Evolutionary conservation across 805 yeast genomes (phyloP).

Genomic region (Schizosaccharomyces osmophilus): DNA sequence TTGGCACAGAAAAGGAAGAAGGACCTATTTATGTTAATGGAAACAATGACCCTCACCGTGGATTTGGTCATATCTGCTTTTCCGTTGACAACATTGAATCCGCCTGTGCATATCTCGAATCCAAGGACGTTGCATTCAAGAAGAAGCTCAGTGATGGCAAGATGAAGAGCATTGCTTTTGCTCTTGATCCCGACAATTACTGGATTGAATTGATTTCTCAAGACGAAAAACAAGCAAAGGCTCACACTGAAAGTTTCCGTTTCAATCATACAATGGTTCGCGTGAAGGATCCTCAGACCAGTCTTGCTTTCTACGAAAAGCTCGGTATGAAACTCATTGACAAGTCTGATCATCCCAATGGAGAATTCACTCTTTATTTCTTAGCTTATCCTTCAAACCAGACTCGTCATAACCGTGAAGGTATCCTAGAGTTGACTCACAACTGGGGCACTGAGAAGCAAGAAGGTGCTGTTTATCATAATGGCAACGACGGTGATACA

Average conservation of each 20-base stretch:
- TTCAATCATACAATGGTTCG: constrained; percentile 24
- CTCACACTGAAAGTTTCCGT: constrained; percentile 18
- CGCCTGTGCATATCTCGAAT: constrained; percentile 33
- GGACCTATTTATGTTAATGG: constrained; percentile 33
- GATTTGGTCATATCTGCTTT: constrained; percentile 84
- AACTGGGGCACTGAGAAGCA: constrained; percentile 89
- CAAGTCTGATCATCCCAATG: constrained; percentile 31
- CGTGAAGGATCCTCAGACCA: constrained; percentile 55
- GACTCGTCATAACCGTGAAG: constrained; percentile 13
- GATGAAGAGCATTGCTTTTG: constrained; percentile 79
- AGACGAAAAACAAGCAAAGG: constrained; percentile 25
- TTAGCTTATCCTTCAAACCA: constrained; percentile 37
- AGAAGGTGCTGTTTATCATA: constrained; percentile 41
- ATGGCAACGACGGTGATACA: constrained; percentile 44
- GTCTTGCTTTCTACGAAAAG: constrained; percentile 58
- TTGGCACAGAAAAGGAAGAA: constrained; percentile 32
- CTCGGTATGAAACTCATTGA: constrained; percentile 59
- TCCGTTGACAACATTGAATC: constrained; percentile 56
- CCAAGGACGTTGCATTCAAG: constrained; percentile 46
- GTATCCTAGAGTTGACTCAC: constrained; percentile 71
- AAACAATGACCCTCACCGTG: constrained; percentile 60
- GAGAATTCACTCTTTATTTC: constrained; percentile 68
- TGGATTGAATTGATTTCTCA: constrained; percentile 63
- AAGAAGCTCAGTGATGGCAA: constrained; percentile 76
- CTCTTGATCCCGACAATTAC: constrained; percentile 84